Evolutionary conservation across 164 flowering plant species (phyloP).

Genomic region (Berberis vulgaris): DNA sequence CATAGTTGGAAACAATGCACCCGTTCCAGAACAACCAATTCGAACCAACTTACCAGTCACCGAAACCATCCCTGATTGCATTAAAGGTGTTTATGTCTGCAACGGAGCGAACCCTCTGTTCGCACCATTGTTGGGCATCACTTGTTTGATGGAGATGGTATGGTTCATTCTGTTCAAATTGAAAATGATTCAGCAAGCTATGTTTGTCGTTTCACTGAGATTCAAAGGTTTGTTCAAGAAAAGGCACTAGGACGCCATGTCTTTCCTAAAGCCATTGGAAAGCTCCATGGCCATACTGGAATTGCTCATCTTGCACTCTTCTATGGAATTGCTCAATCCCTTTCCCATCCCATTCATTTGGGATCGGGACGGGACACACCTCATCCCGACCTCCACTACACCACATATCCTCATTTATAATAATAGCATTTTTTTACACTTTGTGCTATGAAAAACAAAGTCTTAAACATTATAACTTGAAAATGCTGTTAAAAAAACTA

Average conservation of each 20-base stretch:
- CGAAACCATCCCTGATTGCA: slow-evolving; percentile 50
- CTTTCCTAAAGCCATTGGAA: slow-evolving; percentile 12
- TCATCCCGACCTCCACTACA: too few species aligned
- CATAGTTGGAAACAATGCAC: slow-evolving; percentile 69
- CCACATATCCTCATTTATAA: too few species aligned
- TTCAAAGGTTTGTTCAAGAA: slow-evolving; percentile 56
- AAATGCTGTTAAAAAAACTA: too few species aligned
- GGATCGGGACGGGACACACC: too few species aligned
- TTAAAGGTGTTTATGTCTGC: slow-evolving; percentile 58
- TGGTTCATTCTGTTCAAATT: slow-evolving; percentile 57
- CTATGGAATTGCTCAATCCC: slow-evolving; percentile 15
- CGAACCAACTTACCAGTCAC: slow-evolving; percentile 26
- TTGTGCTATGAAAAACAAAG: too few species aligned
- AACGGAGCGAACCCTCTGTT: slow-evolving; percentile 83
- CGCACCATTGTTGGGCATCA: slow-evolving; percentile 70
- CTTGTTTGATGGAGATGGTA: slow-evolving; percentile 85
- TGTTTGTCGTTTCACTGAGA: slow-evolving; percentile 66
- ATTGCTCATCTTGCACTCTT: slow-evolving; percentile 64
- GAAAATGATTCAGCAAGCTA: slow-evolving; percentile 44
- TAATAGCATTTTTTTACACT: too few species aligned
- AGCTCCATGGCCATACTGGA: slow-evolving; percentile 80
- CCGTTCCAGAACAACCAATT: slow-evolving; percentile 58
- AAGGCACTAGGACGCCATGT: slow-evolving; percentile 48
- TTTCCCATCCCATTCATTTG: too few species aligned
- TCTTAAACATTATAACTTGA: too few species aligned